phyloP scores from a whole-genome alignment of 2,329 filamentous ascomycete species.

The Colletotrichum gigasporum region DNA sequence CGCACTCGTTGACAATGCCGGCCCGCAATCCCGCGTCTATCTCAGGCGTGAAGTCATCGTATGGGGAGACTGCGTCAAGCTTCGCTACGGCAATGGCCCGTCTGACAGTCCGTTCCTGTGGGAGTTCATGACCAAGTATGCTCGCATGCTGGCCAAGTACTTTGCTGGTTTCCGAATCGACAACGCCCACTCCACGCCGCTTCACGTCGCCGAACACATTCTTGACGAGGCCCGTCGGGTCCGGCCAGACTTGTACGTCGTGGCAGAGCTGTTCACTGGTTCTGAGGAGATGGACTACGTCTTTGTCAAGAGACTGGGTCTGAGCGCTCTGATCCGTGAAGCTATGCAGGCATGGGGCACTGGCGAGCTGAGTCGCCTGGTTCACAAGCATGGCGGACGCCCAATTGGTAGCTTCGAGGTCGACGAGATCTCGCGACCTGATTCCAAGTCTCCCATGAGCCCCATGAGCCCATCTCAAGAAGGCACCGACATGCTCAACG shows the following conservation, averaged over 20 bases:
- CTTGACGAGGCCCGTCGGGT: slow-evolving; percentile 92
- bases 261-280: slow-evolving; percentile 94
- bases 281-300: slow-evolving; percentile 96
- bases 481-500: slow-evolving; percentile 37
- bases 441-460: slow-evolving; percentile 47
- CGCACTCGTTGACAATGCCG: slow-evolving; percentile 92
- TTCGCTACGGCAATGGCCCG: slow-evolving; percentile 84
- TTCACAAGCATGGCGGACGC: slow-evolving; percentile 91
- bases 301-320: slow-evolving; percentile 91
- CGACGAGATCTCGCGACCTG: slow-evolving; percentile 80
- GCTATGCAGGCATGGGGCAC: slow-evolving; percentile 99
- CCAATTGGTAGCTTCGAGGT: slow-evolving; percentile 97
- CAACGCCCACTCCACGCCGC: slow-evolving; percentile 95
- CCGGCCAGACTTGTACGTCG: slow-evolving; percentile 87
- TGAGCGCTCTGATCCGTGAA: slow-evolving; percentile 92
- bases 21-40: slow-evolving; percentile 89
- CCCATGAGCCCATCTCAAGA: slow-evolving; percentile 42
- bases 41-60: slow-evolving; percentile 96
- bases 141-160: slow-evolving; percentile 90
- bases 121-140: slow-evolving; percentile 96
- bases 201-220: slow-evolving; percentile 94
- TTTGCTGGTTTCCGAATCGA: slow-evolving; percentile 97
- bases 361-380: slow-evolving; percentile 87
- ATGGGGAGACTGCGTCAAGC: slow-evolving; percentile 98
- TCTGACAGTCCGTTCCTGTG: slow-evolving; percentile 93